Percentiles rank a stretch among this genome's conserved stretches.
phyloP scores from a whole-genome alignment of 2,329 filamentous ascomycete genomes.

The Botrytis elliptica region DNA sequence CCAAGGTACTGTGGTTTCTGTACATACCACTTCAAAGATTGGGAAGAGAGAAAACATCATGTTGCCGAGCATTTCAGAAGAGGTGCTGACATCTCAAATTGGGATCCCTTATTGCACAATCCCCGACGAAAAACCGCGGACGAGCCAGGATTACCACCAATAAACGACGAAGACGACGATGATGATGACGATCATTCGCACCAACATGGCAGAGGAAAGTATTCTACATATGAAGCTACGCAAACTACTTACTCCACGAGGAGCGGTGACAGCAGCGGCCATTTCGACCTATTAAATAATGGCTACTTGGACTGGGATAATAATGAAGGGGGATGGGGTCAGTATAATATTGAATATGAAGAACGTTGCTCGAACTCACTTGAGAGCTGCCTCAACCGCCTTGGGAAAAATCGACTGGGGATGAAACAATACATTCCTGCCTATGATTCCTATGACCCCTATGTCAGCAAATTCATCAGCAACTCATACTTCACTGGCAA shows the following conservation, averaged over 20 bases:
- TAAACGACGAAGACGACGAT: neutral
- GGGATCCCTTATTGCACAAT: neutral
- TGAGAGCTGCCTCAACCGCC: neutral
- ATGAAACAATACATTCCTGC: neutral
- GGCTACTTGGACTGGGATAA: neutral
- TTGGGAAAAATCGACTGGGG: neutral
- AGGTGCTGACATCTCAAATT: neutral
- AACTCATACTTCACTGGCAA: rapidly evolving
- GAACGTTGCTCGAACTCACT: neutral
- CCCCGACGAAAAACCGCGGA: neutral
- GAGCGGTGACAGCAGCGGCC: neutral
- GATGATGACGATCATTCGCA: neutral
- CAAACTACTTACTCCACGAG: neutral
- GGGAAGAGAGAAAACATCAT: neutral
- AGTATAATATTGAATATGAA: neutral
- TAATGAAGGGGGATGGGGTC: neutral
- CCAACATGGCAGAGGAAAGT: neutral
- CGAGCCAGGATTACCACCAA: neutral
- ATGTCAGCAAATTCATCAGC: neutral
- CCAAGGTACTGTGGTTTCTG: neutral
- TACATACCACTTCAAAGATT: neutral
- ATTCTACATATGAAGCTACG: neutral
- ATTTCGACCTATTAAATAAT: too few relatives aligned
- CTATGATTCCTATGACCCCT: neutral
- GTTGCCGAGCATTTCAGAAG: neutral